These are phyloP conservation scores for Epichloe hybrida DNA, from an alignment of 2,329 filamentous ascomycete genomes.

Conservation along the genomic window DNA sequence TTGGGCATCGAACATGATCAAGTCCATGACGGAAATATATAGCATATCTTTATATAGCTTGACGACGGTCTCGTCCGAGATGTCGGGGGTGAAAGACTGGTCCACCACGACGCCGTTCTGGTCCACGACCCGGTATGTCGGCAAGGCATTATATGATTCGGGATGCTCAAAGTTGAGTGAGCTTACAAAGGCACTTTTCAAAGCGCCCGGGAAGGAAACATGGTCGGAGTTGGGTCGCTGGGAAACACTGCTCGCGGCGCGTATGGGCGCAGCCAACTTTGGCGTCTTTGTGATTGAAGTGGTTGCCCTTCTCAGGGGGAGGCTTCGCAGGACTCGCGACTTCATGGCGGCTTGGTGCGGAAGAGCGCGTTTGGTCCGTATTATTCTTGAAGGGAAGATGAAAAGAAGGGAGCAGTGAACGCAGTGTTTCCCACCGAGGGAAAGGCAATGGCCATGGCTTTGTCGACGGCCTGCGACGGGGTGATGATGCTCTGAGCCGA, in stretches of 20 bases:
- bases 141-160: slow-evolving; percentile 58
- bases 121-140: slow-evolving; percentile 85
- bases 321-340: slow-evolving; percentile 18
- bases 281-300: slow-evolving; percentile 10
- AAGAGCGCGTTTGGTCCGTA: background rate
- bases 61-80: slow-evolving; percentile 48
- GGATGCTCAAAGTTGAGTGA: slow-evolving; percentile 66
- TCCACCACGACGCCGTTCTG: slow-evolving; percentile 79
- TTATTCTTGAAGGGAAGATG: no score
- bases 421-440: background rate
- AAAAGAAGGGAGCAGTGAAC: background rate
- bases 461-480: slow-evolving; percentile 5
- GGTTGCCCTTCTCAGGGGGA: slow-evolving; percentile 15
- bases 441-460: slow-evolving; percentile 1
- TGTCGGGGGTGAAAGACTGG: slow-evolving; percentile 51
- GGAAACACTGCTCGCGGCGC: slow-evolving; percentile 36
- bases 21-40: slow-evolving; percentile 71
- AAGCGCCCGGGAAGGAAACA: slow-evolving; percentile 78
- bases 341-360: slow-evolving; percentile 15
- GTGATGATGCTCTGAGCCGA: slow-evolving; percentile 19
- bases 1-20: slow-evolving; percentile 97
- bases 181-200: slow-evolving; percentile 85
- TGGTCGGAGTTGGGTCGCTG: slow-evolving; percentile 41
- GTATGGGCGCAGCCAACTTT: slow-evolving; percentile 13
- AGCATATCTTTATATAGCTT: slow-evolving; percentile 55